Evolutionary conservation across 306 rosid genomes (phyloP).

Genomic region (Amphicarpaea edgeworthii): DNA sequence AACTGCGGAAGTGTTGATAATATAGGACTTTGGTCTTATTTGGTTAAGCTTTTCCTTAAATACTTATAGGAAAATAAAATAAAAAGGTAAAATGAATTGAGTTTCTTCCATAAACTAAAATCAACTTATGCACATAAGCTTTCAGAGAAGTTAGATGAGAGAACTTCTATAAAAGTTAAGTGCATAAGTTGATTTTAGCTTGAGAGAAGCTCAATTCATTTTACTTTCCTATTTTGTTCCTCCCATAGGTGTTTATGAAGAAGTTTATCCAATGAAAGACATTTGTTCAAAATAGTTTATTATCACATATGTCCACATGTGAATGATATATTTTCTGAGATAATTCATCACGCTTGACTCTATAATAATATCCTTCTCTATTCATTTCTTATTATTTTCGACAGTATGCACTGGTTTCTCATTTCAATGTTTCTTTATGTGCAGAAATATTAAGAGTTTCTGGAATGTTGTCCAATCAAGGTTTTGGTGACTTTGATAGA

Average conservation of each 20-base stretch:
- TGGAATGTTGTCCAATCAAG: slow-evolving; percentile 97
- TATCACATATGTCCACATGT: not conserved
- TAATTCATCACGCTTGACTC: slow-evolving; percentile 1
- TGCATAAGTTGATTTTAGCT: not conserved
- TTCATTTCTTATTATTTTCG: slow-evolving; percentile 34
- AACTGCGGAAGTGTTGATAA: slow-evolving; percentile 5
- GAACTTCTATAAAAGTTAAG: not conserved
- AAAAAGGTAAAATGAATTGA: not conserved
- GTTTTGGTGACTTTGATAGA: slow-evolving; percentile 95
- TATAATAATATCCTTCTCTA: not conserved
- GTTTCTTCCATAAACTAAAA: not conserved
- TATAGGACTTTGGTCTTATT: not conserved
- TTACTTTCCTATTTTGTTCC: not conserved
- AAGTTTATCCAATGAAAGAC: not conserved
- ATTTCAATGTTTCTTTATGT: slow-evolving; percentile 46
- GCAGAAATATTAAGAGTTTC: slow-evolving; percentile 97
- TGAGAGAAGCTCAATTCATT: not conserved
- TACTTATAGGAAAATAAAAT: not conserved
- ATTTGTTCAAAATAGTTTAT: not conserved
- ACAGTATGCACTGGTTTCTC: slow-evolving; percentile 40
- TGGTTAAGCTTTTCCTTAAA: not conserved
- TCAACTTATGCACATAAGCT: not conserved
- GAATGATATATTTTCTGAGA: not conserved
- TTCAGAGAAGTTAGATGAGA: not conserved
- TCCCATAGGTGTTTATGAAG: not conserved